Evolutionary conservation across 805 yeast species (phyloP), one percentile per base, ranked within the genome.

Genomic region (Teunomyces aglyptinius): DNA sequence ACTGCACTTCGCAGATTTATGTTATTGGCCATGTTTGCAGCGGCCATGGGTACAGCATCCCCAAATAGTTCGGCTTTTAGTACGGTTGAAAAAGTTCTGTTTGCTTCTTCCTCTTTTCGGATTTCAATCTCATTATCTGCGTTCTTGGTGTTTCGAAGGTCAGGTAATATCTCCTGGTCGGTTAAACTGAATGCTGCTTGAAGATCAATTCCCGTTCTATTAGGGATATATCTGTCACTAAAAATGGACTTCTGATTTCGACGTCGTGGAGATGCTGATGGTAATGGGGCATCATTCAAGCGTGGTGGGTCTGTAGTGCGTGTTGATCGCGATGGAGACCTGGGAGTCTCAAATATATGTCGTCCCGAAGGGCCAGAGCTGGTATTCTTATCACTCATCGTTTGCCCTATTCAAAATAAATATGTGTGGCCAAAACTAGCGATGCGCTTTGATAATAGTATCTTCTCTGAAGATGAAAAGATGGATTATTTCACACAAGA

Each of bases 51-150:
- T 3, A 89, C 81, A 50, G 86, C 81, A 59, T 86, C 94, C 12
- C 97, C 98, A 71, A 94, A 94, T 29, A 94, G 68, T 63, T 94
- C 99, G 28, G 95, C 87, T 56, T 87, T 86, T 41, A 94, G 69
- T 2, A 94, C 87, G 0, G 92, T 82, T 46, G 91, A 84, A 65
- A 91, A 94, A 0, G 96, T 88, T 52, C 86, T 73, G 61, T 88
- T 88, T 4, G 97, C 96, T 58, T 88, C 96, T 54, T 84, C 85
- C 58, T 83, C 89, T 52, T 82, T 75, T 52, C 83, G 77, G 32
- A 74, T 70, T 51, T 87, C 94, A 18, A 85, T 68, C 55, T 86
- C 95, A 53, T 76, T 77, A 43, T 78, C 82, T 6, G 68, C 60
- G 49, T 48, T 28, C 57, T 58, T 39, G 62, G 64, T 35, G 43